Evolutionary conservation across 139 green algal genomes (phyloP).

Genomic region (Penium margaritaceum): DNA sequence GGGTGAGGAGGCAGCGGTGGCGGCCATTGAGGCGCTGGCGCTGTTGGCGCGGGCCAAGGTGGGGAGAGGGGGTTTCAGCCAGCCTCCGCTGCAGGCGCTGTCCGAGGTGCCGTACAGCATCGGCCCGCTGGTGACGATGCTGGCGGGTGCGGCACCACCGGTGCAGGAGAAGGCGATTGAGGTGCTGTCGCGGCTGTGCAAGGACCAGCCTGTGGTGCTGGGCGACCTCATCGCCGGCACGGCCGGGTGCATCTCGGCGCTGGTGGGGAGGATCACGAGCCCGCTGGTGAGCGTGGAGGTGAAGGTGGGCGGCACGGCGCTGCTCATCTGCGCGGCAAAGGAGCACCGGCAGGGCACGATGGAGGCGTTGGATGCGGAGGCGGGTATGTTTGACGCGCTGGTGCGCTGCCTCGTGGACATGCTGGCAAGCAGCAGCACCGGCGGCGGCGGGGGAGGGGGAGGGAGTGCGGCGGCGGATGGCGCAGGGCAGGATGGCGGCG

Average conservation of each 20-base stretch:
- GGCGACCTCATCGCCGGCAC: slow-evolving; percentile 28
- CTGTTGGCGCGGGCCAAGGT: slow-evolving; percentile 19
- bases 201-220: slow-evolving; percentile 29
- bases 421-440: slow-evolving; percentile 7
- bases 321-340: slow-evolving; percentile 41
- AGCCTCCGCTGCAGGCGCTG: slow-evolving; percentile 27
- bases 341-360: slow-evolving; percentile 34
- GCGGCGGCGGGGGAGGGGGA: not conserved
- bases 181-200: slow-evolving; percentile 37
- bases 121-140: slow-evolving; percentile 21
- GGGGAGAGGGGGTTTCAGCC: slow-evolving; percentile 6
- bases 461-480: not conserved
- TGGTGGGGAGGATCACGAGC: slow-evolving; percentile 27
- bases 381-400: slow-evolving; percentile 17
- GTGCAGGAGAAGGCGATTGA: slow-evolving; percentile 40
- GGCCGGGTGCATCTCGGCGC: slow-evolving; percentile 26
- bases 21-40: slow-evolving; percentile 28
- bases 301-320: slow-evolving; percentile 30
- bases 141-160: slow-evolving; percentile 8
- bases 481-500: not conserved
- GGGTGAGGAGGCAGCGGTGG: slow-evolving; percentile 33
- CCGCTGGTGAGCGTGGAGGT: slow-evolving; percentile 29
- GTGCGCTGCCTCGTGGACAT: slow-evolving; percentile 35
- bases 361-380: slow-evolving; percentile 21
- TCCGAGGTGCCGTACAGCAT: slow-evolving; percentile 30